Base-by-base conservation (phyloP, 805 yeast species). In the Candida takata region DNA sequence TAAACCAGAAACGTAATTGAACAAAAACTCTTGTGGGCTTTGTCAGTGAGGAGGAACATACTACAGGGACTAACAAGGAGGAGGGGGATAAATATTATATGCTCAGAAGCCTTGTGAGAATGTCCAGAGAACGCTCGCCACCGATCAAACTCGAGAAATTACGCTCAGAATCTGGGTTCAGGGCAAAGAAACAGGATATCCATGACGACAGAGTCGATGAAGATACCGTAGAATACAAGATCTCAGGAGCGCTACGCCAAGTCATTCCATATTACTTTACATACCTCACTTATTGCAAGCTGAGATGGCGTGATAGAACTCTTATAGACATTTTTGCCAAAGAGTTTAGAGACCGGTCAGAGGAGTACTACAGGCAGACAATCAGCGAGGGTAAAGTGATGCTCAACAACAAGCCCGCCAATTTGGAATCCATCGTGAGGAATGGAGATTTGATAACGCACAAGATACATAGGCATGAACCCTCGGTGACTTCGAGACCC, bases 201-300 rank as follows among this genome's bases (percentile, higher is more conserved):
- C 46, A 47, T 31, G 38, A 41, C 4, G 44, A 41, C 25, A 27
- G 39, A 2, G 36, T 48, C 17, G 37, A 40, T 16, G 54, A 51
- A 23, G 67, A 74, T 2, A 77, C 75, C 2, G 76, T 78, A 3
- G 57, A 68, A 19, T 80, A 79, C 48, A 46, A 51, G 1, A 60
- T 79, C 3, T 78, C 74, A 14, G 84, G 83, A 0, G 62, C 73
- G 3, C 61, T 84, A 34, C 62, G 97, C 31, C 65, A 81, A 42
- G 84, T 92, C 3, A 68, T 77, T 2, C 97, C 98, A 0, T 92
- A 92, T 55, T 83, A 69, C 52, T 90, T 75, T 64, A 87, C 95
- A 1, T 90, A 92, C 54, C 67, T 85, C 58, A 92, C 99, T 0
- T 84, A 49, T 53, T 88, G 97, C 59, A 92, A 92, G 58, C 62